These are phyloP conservation scores for Cerrena zonata DNA, from an alignment of 1,284 basidiomycete species.

Conservation along the genomic window DNA sequence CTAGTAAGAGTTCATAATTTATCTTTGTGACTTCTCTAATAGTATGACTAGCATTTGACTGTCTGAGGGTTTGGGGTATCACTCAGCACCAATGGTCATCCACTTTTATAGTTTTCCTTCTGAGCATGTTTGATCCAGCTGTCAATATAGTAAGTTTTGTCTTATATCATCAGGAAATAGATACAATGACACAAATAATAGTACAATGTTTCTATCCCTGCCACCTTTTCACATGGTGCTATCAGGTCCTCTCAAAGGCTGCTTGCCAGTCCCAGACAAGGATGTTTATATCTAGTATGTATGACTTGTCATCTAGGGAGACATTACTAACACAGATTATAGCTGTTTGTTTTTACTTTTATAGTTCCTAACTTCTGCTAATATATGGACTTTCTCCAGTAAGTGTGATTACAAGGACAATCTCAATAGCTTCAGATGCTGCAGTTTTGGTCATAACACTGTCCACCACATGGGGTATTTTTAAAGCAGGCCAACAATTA, in stretches of 20 bases:
- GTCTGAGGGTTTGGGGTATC: constrained; percentile 1
- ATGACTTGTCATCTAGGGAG: background rate
- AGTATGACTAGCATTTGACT: background rate
- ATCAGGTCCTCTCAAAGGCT: background rate
- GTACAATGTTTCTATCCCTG: background rate
- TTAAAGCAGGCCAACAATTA: background rate
- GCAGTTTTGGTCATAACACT: background rate
- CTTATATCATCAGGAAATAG: background rate
- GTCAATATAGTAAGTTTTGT: background rate
- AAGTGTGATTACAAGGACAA: background rate
- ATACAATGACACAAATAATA: background rate
- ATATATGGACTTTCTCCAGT: background rate
- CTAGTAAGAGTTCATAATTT: background rate
- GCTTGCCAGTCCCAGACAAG: background rate
- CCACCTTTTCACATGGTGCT: background rate
- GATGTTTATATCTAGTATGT: background rate
- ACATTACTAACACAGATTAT: background rate
- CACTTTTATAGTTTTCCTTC: background rate
- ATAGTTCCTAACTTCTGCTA: background rate
- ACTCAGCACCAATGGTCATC: background rate
- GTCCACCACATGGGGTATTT: background rate
- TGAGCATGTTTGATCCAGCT: background rate
- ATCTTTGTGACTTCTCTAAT: background rate
- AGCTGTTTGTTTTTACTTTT: background rate
- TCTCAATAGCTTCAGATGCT: background rate